Conservation (phyloP, 2,329 filamentous ascomycete genomes). For the Thielaviopsis ethacetica region DNA sequence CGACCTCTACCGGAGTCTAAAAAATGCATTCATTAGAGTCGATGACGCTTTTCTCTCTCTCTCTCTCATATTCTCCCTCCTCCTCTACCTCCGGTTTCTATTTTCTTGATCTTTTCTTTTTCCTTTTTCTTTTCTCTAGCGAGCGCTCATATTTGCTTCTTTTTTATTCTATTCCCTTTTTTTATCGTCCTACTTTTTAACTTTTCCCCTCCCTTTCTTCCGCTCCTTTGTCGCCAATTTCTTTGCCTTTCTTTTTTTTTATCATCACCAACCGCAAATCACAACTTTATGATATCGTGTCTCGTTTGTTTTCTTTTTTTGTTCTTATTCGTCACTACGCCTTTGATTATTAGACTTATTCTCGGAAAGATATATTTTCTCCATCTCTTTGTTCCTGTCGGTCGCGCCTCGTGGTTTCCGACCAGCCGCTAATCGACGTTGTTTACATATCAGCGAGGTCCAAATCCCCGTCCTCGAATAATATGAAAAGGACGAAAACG, state of each 20-base stretch:
- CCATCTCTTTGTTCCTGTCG: not conserved
- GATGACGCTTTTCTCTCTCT: not conserved
- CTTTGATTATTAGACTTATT: not conserved
- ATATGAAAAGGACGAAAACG: not conserved
- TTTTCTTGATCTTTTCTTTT: not conserved
- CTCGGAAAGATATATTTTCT: not conserved
- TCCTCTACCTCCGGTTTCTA: not conserved
- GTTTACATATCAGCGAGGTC: not conserved
- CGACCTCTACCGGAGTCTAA: not conserved
- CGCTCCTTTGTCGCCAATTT: not conserved
- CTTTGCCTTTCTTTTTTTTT: not conserved
- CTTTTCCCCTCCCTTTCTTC: not conserved
- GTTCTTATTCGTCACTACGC: not conserved
- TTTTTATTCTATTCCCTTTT: conserved; percentile 3
- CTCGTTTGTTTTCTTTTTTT: not conserved
- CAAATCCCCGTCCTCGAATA: not conserved
- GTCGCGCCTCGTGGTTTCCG: not conserved
- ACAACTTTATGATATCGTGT: not conserved
- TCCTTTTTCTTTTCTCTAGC: conserved; percentile 1
- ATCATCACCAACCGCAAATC: not conserved
- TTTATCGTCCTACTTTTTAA: not conserved
- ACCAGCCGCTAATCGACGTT: not conserved
- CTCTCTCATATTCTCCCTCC: not conserved
- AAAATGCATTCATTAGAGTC: not conserved
- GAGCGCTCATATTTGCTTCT: conserved; percentile 2